Base-by-base conservation (phyloP, 2,329 filamentous ascomycete genomes). In the Apiospora marii region DNA sequence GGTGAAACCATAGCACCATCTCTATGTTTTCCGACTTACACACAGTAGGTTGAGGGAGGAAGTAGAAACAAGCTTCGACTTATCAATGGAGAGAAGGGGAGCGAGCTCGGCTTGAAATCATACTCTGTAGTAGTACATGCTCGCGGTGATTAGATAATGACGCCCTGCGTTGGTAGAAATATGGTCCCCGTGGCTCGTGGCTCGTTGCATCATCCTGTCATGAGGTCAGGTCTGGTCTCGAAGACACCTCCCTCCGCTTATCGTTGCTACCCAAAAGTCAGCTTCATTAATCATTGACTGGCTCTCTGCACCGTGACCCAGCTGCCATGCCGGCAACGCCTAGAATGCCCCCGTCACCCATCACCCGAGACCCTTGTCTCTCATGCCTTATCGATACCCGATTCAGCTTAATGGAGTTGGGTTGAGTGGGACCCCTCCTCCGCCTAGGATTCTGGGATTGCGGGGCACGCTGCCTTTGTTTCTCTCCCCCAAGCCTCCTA, bases 121-220 rank as follows among this genome's bases (percentile, higher is more conserved):
- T 49, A n/a, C 46, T 10, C 19, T 48, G 7, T 22, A 30, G 27
- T 30, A 30, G 37, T 41, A 58, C 53, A 34, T 10, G 53, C 53
- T 19, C 30, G 53, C 13, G 19, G 22, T n/a, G 22, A 13, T n/a
- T 41, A 64, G 58, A 64, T 41, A 64, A 24, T 19, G 14, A 14
- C 34, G 58, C 16, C 48, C 24, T 72, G 44, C n/a, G 43, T 24
- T 49, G n/a, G 34, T 41, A 53, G 46, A 27, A 70, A 49, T n/a
- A 70, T 37, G 51, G 71, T 72, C 43, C 71, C 53, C 67, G 68
- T 72, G 68, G 41, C 53, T 48, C 43, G 46, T 67, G 51, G 41
- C 53, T 48, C 43, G 46, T 67, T 37, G 43, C 71, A 72, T 72
- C 67, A 69, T 72, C 27, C 41, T 49, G 71, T 70, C 71, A 72